Percentiles rank a stretch among this genome's conserved stretches.
Evolutionary conservation across 306 rosid genomes (phyloP).

Genomic region (Quercus rubra): DNA sequence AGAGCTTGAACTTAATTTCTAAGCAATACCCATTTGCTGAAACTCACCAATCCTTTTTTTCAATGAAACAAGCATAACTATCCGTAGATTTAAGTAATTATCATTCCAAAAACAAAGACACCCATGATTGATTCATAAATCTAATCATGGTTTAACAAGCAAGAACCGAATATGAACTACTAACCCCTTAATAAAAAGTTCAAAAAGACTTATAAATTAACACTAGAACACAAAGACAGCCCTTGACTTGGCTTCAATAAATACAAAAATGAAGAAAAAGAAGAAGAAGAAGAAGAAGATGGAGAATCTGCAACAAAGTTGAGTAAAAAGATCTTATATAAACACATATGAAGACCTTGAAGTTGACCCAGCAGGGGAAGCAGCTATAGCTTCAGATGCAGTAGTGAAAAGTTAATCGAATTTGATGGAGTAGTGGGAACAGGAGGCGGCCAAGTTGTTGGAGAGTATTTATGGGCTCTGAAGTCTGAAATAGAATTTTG

Average conservation of each 20-base stretch:
- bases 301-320: slow-evolving; percentile 21
- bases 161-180: neutral
- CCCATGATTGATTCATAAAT: neutral
- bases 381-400: slow-evolving; percentile 5
- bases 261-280: no score
- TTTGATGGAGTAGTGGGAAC: neutral
- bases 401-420: neutral
- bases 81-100: no score
- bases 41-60: neutral
- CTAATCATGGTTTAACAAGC: neutral
- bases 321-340: slow-evolving; percentile 1
- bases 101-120: neutral
- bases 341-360: neutral
- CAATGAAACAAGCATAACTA: no score
- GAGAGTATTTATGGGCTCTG: neutral
- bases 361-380: slow-evolving; percentile 8
- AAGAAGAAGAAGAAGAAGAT: neutral
- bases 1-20: neutral
- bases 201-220: neutral
- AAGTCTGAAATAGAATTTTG: neutral
- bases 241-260: neutral
- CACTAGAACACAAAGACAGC: slow-evolving; percentile 21
- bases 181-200: neutral
- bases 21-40: slow-evolving; percentile 2
- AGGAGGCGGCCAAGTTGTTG: slow-evolving; percentile 11